phyloP scores from a whole-genome alignment of 495 filamentous ascomycete species.

The Penicillium mononematosum region DNA sequence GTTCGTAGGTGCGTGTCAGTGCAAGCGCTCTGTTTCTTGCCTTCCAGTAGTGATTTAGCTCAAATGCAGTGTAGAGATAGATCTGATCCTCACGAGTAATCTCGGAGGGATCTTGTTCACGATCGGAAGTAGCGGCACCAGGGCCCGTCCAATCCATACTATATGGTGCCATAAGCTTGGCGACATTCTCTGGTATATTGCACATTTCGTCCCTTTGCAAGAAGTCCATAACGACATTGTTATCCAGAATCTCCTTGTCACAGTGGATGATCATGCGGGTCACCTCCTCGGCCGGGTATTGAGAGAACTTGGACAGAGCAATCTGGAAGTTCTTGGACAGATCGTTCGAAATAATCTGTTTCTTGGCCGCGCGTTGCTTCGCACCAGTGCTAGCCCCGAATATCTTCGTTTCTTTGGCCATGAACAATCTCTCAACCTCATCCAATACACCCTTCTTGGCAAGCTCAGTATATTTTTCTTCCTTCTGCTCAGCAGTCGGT shows the following conservation, averaged over 20 bases:
- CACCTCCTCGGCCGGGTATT: conserved; percentile 74
- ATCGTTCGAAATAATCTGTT: conserved; percentile 92
- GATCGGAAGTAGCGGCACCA: conserved; percentile 70
- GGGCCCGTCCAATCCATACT: conserved; percentile 95
- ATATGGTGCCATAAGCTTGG: conserved; percentile 91
- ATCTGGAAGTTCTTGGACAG: conserved; percentile 92
- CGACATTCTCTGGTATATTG: conserved; percentile 82
- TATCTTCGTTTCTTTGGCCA: conserved; percentile 95
- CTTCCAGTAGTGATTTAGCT: conserved; percentile 99
- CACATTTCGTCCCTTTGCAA: conserved; percentile 88
- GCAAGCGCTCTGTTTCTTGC: conserved; percentile 87
- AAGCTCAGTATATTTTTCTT: conserved; percentile 92
- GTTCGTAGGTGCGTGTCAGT: conserved; percentile 80
- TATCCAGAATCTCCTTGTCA: conserved; percentile 87
- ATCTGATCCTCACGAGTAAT: conserved; percentile 94
- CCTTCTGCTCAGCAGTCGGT: conserved; percentile 76
- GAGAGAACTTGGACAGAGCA: conserved; percentile 83
- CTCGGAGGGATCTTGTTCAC: conserved; percentile 85
- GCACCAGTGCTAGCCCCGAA: conserved; percentile 60
- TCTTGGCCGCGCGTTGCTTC: conserved; percentile 86
- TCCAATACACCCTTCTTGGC: conserved; percentile 91
- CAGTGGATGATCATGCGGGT: conserved; percentile 94
- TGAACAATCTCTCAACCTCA: conserved; percentile 94
- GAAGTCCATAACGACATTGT: conserved; percentile 96
- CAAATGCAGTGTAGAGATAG: conserved; percentile 87